These are phyloP conservation scores for Exophiala phaeomuriformis DNA, from an alignment of 2,329 filamentous ascomycete species.

Conservation along the genomic window DNA sequence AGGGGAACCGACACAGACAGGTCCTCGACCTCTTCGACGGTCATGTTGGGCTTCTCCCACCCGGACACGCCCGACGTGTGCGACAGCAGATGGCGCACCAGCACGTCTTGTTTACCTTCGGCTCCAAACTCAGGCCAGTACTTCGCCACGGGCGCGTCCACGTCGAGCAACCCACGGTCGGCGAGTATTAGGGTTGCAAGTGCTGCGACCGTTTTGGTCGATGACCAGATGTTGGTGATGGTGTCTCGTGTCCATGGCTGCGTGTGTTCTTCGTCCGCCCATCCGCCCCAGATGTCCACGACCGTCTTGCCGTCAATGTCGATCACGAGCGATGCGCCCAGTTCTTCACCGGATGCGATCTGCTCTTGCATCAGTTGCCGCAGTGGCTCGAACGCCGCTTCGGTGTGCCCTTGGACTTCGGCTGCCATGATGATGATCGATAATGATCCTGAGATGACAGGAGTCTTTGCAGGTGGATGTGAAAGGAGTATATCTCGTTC, in stretches of 20 bases:
- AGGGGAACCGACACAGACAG: conserved; percentile 28
- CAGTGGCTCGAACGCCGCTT: conserved; percentile 35
- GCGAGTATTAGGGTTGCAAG: conserved; percentile 37
- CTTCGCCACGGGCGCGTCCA: conserved; percentile 34
- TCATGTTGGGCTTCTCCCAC: conserved; percentile 32
- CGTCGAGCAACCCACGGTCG: conserved; percentile 35
- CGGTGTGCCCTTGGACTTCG: conserved; percentile 32
- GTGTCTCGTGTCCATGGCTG: conserved; percentile 21
- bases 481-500: too few species aligned
- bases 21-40: conserved; percentile 33
- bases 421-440: conserved; percentile 7
- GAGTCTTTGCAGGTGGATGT: too few species aligned
- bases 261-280: conserved; percentile 29
- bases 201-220: conserved; percentile 35
- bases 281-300: conserved; percentile 43
- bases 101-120: conserved; percentile 38
- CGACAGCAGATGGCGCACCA: conserved; percentile 37
- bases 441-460: too few species aligned
- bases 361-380: conserved; percentile 32
- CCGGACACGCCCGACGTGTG: conserved; percentile 35
- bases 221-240: conserved; percentile 35
- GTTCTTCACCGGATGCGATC: conserved; percentile 36
- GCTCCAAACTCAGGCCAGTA: conserved; percentile 45
- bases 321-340: conserved; percentile 42
- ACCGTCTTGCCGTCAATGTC: conserved; percentile 38